Base-by-base conservation (phyloP, 176 grass and related monocot species). In the Pontederia crassipes region DNA sequence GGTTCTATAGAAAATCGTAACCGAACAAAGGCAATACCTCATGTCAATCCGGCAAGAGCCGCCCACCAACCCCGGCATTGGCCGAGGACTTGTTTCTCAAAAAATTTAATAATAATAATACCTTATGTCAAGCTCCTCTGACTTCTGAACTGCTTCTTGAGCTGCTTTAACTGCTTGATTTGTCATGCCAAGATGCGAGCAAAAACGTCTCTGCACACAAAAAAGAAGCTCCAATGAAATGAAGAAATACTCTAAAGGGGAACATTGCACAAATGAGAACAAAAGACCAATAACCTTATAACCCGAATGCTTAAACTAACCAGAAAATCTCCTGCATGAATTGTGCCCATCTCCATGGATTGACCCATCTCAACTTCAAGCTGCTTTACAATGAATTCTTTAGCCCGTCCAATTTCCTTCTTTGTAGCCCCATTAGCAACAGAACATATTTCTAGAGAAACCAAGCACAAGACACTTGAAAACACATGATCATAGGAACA, bases 101-200 rank as follows among this genome's bases (percentile, higher is more conserved):
- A 24, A 24, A 24, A 24, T 0, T 24, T 24, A 24, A 24, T 24
- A 24, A 24, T 24, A 24, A 24, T 24, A 24, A 24, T 24, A 24
- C 62, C 62, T 50, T 50, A 65, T 65, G 62, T 65, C 62, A 51
- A 65, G 62, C 27, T 65, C 62, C 50, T 65, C 62, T 15, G 62
- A 65, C 18, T 65, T 65, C 27, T 65, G 62, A 26, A 65, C 62
- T 65, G 62, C 62, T 51, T 65, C 62, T 50, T 65, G 62, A 50
- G 62, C 62, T 9, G 62, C 62, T 50, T 65, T 65, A 49, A 65
- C 62, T 28, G 62, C 62, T 51, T 51, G 62, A 48, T 65, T 65
- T 49, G 62, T 65, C 62, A 65, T 65, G 46, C 62, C 62, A 65
- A 65, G 62, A 65, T 65, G 46, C 27, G 62, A 65, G 49, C 62